Evolutionary conservation across 2,329 filamentous ascomycete species (phyloP).

Genomic region (Colletotrichum eremochloae): DNA sequence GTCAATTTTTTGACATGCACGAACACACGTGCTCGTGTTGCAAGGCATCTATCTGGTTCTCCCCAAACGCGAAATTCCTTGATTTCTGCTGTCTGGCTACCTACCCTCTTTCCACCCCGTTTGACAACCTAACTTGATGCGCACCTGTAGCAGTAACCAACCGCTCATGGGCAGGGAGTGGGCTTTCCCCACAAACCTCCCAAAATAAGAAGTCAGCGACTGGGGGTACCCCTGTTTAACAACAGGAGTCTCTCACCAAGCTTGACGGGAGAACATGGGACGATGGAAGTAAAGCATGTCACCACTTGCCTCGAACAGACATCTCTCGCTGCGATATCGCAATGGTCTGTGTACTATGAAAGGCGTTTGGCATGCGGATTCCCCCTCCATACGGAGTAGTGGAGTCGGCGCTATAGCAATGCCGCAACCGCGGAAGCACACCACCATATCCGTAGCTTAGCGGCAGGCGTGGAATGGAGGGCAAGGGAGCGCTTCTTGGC

Average conservation of each 20-base stretch:
- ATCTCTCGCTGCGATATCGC: conserved; percentile 14
- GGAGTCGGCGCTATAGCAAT: conserved; percentile 13
- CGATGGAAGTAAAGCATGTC: conserved; percentile 15
- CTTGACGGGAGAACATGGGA: neutral
- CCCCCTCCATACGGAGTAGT: neutral
- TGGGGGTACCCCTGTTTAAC: conserved; percentile 17
- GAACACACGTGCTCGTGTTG: neutral
- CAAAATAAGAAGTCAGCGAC: conserved; percentile 20
- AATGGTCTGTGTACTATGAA: conserved; percentile 11
- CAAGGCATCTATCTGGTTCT: neutral
- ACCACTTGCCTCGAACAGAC: neutral
- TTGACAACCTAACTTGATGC: neutral
- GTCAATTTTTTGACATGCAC: conserved; percentile 3
- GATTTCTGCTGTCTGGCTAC: neutral
- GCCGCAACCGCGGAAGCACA: neutral
- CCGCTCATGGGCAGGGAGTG: conserved; percentile 26
- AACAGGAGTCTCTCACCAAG: conserved; percentile 22
- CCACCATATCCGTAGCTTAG: neutral
- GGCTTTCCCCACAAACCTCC: conserved; percentile 26
- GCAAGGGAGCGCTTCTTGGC: conserved; percentile 28
- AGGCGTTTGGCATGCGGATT: conserved; percentile 23
- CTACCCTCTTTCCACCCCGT: neutral
- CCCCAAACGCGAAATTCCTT: conserved; percentile 9
- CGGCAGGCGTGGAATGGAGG: neutral
- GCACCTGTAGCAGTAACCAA: neutral